Evolutionary conservation across 352 stramenopile genomes (phyloP).

Genomic region (Thraustochytrium sp.): DNA sequence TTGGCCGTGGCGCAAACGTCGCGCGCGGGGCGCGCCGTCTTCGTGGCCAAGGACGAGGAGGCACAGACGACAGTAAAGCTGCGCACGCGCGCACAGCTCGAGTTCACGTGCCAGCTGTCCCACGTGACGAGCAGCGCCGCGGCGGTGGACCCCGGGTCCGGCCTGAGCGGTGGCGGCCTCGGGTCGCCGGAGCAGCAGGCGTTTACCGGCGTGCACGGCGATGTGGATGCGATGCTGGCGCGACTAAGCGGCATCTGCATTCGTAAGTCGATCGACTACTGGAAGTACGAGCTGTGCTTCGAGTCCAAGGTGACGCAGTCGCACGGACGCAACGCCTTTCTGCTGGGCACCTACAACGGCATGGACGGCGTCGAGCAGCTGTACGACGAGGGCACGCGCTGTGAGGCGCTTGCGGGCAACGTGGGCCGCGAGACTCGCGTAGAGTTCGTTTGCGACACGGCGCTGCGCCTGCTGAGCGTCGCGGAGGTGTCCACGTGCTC

Average conservation of each 20-base stretch:
- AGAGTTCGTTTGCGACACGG: constrained; percentile 11
- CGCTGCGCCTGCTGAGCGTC: constrained; percentile 18
- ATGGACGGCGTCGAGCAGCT: constrained; percentile 14
- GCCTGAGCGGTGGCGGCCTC: background rate
- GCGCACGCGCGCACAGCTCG: background rate
- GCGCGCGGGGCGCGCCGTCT: background rate
- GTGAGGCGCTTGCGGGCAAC: constrained; percentile 12
- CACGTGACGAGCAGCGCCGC: background rate
- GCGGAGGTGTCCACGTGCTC: constrained; percentile 21
- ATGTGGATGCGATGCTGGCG: background rate
- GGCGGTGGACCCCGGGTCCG: background rate
- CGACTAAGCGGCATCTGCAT: background rate
- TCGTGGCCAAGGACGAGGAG: constrained; percentile 38
- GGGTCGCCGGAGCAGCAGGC: constrained; percentile 3
- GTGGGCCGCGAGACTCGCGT: constrained; percentile 19
- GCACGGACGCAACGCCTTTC: constrained; percentile 8
- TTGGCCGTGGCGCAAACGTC: background rate
- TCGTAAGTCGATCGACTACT: constrained; percentile 26
- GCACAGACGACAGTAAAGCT: background rate
- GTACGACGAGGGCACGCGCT: constrained; percentile 34
- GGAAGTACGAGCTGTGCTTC: constrained; percentile 42
- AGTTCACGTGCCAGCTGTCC: background rate
- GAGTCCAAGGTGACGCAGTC: constrained; percentile 25
- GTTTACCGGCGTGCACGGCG: constrained; percentile 12
- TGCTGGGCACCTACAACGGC: constrained; percentile 27